Conservation (phyloP, 495 filamentous ascomycete genomes). For the Xylaria cubensis region DNA sequence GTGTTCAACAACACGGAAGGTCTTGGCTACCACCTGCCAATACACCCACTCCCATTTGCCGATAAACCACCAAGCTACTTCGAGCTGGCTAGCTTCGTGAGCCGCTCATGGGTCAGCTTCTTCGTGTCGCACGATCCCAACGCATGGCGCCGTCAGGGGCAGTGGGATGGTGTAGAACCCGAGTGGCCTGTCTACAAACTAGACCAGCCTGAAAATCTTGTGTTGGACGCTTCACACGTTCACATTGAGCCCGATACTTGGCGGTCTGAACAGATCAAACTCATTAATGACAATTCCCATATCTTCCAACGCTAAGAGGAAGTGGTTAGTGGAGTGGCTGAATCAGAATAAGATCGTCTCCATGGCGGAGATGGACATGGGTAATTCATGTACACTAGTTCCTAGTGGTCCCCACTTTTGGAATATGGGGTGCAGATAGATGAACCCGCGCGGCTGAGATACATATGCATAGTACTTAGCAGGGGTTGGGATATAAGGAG, state of each 20-base stretch:
- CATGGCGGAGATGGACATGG: too few relatives aligned
- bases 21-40: slow-evolving; percentile 35
- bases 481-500: too few relatives aligned
- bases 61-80: slow-evolving; percentile 29
- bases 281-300: slow-evolving; percentile 3
- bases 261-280: not conserved
- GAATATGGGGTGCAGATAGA: too few relatives aligned
- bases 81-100: slow-evolving; percentile 51
- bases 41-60: not conserved
- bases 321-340: too few relatives aligned
- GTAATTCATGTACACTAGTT: too few relatives aligned
- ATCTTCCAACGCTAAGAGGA: slow-evolving; percentile 1
- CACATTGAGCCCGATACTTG: not conserved
- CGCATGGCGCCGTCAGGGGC: not conserved
- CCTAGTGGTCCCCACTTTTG: too few relatives aligned
- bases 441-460: too few relatives aligned
- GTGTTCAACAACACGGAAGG: slow-evolving; percentile 51
- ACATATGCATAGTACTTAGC: too few relatives aligned
- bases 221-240: not conserved
- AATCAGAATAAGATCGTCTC: too few relatives aligned
- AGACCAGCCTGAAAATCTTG: not conserved
- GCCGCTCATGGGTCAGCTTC: slow-evolving; percentile 54
- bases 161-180: slow-evolving; percentile 1
- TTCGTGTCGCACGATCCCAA: slow-evolving; percentile 50
- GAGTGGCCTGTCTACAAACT: slow-evolving; percentile 1